Conservation (phyloP, 164 flowering plant genomes). For the Stephania japonica region DNA sequence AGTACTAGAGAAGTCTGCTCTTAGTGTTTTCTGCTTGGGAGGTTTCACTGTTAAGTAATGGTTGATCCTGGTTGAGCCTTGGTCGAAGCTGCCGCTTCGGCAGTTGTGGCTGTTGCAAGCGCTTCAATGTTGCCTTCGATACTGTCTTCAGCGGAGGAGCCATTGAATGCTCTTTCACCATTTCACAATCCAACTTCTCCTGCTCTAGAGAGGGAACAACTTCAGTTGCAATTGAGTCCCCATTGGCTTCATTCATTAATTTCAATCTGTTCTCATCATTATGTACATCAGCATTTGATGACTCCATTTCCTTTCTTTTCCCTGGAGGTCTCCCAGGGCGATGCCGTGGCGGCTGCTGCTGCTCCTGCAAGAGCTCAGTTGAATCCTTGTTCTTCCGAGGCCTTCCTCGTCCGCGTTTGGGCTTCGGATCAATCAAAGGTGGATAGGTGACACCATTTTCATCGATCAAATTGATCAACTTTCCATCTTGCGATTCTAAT, state of each 20-base stretch:
- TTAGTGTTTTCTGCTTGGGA: no score
- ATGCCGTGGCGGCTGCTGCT: not conserved
- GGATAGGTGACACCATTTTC: no score
- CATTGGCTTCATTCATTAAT: no score
- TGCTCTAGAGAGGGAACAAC: not conserved
- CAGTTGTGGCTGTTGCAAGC: not conserved
- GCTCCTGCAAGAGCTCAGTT: not conserved
- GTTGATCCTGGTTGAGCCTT: no score
- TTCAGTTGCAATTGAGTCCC: not conserved
- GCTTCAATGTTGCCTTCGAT: not conserved
- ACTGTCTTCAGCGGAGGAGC: not conserved
- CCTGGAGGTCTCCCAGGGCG: no score
- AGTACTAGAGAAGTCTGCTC: no score
- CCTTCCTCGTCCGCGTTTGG: not conserved
- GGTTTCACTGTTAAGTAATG: no score
- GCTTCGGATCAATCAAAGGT: not conserved
- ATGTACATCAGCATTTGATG: not conserved
- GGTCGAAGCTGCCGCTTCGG: not conserved
- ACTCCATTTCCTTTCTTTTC: no score
- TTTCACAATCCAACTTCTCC: no score
- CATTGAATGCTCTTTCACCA: not conserved
- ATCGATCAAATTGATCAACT: not conserved
- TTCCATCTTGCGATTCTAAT: not conserved
- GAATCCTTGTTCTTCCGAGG: not conserved
- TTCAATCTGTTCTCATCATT: no score